phyloP scores from a whole-genome alignment of 2,329 filamentous ascomycete species.

The Incumbomyces delicatus region DNA sequence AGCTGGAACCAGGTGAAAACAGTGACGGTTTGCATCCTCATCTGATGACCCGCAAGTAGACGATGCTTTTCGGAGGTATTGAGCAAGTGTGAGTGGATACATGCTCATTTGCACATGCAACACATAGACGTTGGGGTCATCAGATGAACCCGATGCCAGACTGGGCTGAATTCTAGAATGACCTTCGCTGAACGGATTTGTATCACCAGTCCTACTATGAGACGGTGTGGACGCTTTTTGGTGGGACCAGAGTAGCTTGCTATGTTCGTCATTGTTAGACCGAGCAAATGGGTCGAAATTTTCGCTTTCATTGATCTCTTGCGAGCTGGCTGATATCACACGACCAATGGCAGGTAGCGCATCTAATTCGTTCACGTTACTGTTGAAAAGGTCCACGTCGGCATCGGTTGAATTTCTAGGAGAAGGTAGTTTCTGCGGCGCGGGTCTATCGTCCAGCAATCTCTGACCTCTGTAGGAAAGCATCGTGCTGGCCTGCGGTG shows the following conservation, averaged over 20 bases:
- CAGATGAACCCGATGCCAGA: constrained; percentile 23
- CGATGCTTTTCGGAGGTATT: constrained; percentile 41
- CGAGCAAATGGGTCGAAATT: constrained; percentile 4
- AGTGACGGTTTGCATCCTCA: constrained; percentile 36
- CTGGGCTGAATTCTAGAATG: constrained; percentile 19
- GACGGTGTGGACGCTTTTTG: not conserved
- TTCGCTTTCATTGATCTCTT: not conserved
- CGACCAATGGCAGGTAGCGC: not conserved
- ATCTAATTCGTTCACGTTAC: not conserved
- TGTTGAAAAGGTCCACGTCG: not conserved
- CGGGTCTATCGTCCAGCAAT: constrained; percentile 6
- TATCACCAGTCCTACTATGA: not conserved
- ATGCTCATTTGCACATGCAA: constrained; percentile 61
- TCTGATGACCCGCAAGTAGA: constrained; percentile 8
- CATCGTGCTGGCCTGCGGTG: not conserved
- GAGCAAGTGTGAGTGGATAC: constrained; percentile 52
- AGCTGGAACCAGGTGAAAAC: constrained; percentile 51
- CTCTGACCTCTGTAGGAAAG: not conserved
- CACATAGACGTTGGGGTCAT: constrained; percentile 20
- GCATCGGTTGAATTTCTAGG: not conserved
- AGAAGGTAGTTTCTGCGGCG: not conserved
- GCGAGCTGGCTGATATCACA: not conserved
- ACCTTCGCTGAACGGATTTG: constrained; percentile 32
- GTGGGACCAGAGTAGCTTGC: constrained; percentile 11
- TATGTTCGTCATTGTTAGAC: constrained; percentile 20